These are phyloP conservation scores for Vanrija pseudolonga DNA, from an alignment of 1,284 basidiomycete species.

Conservation along the genomic window DNA sequence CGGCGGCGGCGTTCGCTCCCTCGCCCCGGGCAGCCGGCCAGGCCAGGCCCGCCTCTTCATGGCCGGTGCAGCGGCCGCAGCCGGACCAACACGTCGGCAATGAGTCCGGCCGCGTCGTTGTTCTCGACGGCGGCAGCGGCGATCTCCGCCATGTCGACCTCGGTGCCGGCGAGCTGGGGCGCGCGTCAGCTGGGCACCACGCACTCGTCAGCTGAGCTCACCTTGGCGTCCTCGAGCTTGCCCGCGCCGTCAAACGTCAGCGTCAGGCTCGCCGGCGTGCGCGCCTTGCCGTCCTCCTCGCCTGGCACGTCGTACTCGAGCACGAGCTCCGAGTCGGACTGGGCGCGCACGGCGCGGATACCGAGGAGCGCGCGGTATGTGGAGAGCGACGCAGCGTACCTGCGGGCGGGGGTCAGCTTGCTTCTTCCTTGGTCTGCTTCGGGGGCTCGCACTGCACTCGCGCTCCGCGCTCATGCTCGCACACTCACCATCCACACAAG, in stretches of 20 bases:
- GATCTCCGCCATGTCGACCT: conserved; percentile 59
- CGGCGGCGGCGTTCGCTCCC: too few species aligned
- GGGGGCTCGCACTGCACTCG: too few species aligned
- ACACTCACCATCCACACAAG: conserved; percentile 44
- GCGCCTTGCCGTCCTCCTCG: conserved; percentile 11
- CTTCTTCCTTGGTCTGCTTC: too few species aligned
- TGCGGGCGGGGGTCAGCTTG: conserved; percentile 40
- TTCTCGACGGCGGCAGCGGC: conserved; percentile 61
- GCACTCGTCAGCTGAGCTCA: conserved; percentile 18
- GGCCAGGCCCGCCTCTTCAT: too few species aligned
- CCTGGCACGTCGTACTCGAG: conserved; percentile 57
- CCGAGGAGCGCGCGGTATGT: conserved; percentile 62
- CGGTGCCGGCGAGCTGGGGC: conserved; percentile 25
- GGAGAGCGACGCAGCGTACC: conserved; percentile 64
- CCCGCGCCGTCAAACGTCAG: conserved; percentile 34
- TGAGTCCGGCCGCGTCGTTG: conserved; percentile 67
- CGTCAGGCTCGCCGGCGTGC: conserved; percentile 15
- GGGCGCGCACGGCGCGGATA: conserved; percentile 59
- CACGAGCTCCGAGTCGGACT: conserved; percentile 68
- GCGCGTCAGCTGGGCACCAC: neutral
- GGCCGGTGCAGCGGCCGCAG: conserved; percentile 32
- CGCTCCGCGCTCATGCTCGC: conserved; percentile 28
- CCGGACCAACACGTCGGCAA: conserved; percentile 61
- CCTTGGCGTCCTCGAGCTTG: conserved; percentile 33
- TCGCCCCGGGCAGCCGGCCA: too few species aligned